Evolutionary conservation across 495 filamentous ascomycete genomes (phyloP).

Genomic region (Daldinia grandis): DNA sequence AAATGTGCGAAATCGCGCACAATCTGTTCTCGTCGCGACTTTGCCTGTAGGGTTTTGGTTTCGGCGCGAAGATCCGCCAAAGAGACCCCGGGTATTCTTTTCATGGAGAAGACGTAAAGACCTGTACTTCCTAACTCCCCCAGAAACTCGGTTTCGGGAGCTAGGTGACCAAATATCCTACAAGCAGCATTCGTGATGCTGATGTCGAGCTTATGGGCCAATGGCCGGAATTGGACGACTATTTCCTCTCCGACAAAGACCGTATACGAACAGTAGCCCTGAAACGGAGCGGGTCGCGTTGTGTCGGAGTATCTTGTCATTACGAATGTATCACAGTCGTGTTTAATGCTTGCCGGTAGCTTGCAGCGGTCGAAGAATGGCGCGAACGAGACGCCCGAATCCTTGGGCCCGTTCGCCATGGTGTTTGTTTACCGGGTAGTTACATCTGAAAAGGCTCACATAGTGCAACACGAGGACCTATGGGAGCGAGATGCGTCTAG

Average conservation of each 20-base stretch:
- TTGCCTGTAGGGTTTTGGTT: conserved; percentile 3
- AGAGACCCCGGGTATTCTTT: conserved; percentile 51
- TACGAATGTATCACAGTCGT: conserved; percentile 41
- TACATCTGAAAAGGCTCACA: conserved; percentile 6
- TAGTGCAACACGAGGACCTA: conserved; percentile 3
- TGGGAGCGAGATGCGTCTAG: conserved; percentile 12
- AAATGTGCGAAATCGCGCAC: conserved; percentile 56
- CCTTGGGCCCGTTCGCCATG: conserved; percentile 35
- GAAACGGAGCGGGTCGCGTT: conserved; percentile 45
- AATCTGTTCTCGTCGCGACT: conserved; percentile 43
- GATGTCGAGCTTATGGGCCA: conserved; percentile 52
- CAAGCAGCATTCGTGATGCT: conserved; percentile 50
- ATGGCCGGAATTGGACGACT: conserved; percentile 62
- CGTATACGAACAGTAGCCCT: conserved; percentile 65
- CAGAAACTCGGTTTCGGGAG: conserved; percentile 48
- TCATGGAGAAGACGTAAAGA: conserved; percentile 54
- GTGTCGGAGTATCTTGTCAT: conserved; percentile 28
- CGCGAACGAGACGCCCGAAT: conserved; percentile 34
- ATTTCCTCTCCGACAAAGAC: conserved; percentile 48
- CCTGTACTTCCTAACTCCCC: conserved; percentile 35
- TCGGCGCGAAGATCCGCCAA: conserved; percentile 45
- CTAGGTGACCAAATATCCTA: conserved; percentile 49
- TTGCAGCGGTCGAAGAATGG: conserved; percentile 44
- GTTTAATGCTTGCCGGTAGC: conserved; percentile 27
- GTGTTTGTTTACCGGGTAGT: conserved; percentile 6